These are phyloP conservation scores for Fragaria nilgerrensis DNA, from an alignment of 306 rosid species.

Conservation along the genomic window DNA sequence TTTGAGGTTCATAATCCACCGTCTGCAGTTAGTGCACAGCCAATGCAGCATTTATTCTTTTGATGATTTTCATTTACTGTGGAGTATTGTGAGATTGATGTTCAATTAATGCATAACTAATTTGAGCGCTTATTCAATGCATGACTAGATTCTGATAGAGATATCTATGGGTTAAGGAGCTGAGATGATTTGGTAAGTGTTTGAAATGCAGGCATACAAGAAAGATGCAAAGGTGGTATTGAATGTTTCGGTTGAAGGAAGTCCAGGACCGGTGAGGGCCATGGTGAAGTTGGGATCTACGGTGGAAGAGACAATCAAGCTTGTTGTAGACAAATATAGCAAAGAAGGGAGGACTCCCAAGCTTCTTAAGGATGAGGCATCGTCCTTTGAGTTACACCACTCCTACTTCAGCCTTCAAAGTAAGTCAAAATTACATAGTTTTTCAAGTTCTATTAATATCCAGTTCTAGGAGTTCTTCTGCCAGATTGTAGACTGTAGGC, in stretches of 20 bases:
- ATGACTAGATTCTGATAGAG: not conserved
- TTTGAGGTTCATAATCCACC: not conserved
- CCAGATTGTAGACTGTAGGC: not conserved
- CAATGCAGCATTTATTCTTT: not conserved
- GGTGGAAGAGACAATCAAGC: constrained; percentile 64
- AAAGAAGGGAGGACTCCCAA: constrained; percentile 77
- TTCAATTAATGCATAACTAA: not conserved
- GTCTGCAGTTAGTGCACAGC: not conserved
- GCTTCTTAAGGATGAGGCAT: constrained; percentile 32
- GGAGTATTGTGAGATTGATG: not conserved
- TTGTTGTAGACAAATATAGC: constrained; percentile 58
- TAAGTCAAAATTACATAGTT: constrained; percentile 17
- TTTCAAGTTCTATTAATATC: not conserved
- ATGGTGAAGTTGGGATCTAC: constrained; percentile 78
- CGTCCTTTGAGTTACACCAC: constrained; percentile 62
- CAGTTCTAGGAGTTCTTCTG: not conserved
- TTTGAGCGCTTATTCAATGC: not conserved
- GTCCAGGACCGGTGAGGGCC: constrained; percentile 75
- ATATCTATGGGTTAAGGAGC: constrained; percentile 3
- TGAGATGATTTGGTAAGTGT: not conserved
- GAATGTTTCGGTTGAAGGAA: constrained; percentile 83
- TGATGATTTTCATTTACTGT: not conserved
- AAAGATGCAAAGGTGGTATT: constrained; percentile 86
- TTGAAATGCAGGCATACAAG: constrained; percentile 44
- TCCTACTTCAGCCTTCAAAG: constrained; percentile 86